Base-by-base conservation (phyloP, 78 protist species). In the Ministeria vibrans region DNA sequence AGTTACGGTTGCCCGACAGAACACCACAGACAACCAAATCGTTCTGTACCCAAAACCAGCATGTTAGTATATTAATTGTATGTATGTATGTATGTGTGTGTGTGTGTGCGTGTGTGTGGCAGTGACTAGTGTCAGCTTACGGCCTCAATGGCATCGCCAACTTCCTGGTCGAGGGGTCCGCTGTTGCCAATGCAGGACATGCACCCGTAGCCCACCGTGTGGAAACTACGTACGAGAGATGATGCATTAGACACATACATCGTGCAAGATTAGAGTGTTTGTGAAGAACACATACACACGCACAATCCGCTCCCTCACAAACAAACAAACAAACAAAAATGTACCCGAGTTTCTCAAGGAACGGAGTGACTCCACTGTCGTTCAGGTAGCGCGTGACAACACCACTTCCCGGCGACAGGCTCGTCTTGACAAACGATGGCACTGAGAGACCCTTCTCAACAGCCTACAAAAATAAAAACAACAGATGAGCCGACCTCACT, bases 1-100 rank as follows among this genome's bases (percentile, higher is more conserved):
- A 90, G 84, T 94, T 94, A 70, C 97, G 84, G 90, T 94, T 94
- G 27, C 97, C 97, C 28, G 94, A 88, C 44, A 91, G 80, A 2
- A 93, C 94, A 30, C 93, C 88, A 1, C 86, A 81, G 66, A 64
- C 88, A 46, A 93, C 94, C 42, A 91, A 51, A 43, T 87, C 91
- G 59, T 15, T 15, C 27, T 83, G 7, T n/a, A n/a, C n/a, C n/a
- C n/a, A n/a, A n/a, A n/a, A n/a, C n/a, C n/a, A n/a, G n/a, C n/a
- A n/a, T n/a, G n/a, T n/a, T n/a, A n/a, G n/a, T n/a, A n/a, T n/a
- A n/a, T n/a, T n/a, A n/a, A n/a, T n/a, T n/a, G n/a, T n/a, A n/a
- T n/a, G n/a, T n/a, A n/a, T n/a, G n/a, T n/a, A n/a, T n/a, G n/a
- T n/a, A n/a, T n/a, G n/a, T n/a, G n/a, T n/a, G n/a, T n/a, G n/a